Evolutionary conservation across 495 filamentous ascomycete genomes (phyloP), one percentile per base, ranked within the genome.

Genomic region (Aspergillus wentii): DNA sequence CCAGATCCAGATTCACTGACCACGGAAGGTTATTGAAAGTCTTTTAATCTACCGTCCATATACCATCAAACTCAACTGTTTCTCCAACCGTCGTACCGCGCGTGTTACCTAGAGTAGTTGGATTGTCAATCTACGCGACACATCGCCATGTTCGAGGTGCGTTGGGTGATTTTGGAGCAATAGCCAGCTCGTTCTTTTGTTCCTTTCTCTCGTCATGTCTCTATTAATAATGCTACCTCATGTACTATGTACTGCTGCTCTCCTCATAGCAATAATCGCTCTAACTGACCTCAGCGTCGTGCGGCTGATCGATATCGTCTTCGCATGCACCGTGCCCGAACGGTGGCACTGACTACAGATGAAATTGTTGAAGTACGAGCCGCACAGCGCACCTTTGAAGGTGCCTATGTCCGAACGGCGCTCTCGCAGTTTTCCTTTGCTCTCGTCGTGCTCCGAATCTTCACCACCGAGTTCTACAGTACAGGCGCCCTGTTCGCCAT

Each of bases 281-380:
- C 41, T 44, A 28, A 49, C 30, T 7, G 17, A 5, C 11, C 33
- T 17, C 40, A 72, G 69, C 61, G 62, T 48, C 62, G 68, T 37
- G 70, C 68, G 23, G 66, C 60, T 34, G 69, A 74, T 49, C 66
- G 64, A 23, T 74, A 71, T 51, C 65, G 48, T 31, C 74, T 92
- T 15, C 83, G 88, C 29, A 69, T 85, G 46, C 90, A 95, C 71
- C 81, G 90, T 23, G 89, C 90, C 33, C 79, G 85, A 30, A 86
- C 83, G 21, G 86, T 94, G 5, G 70, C 91, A 15, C 75, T 95
- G 31, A 92, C 88, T 4, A 68, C 78, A 11, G 68, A 80, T 44
- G 92, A 98, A 56, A 78, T 98, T 8, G 85, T 95, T 36, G 91
- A 97, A 57, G 84, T 97, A 49, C 87, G 91, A 40, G 91, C 91